These are phyloP conservation scores for Phytopythium chamaehyphon DNA, from an alignment of 352 stramenopile species.

Conservation along the genomic window DNA sequence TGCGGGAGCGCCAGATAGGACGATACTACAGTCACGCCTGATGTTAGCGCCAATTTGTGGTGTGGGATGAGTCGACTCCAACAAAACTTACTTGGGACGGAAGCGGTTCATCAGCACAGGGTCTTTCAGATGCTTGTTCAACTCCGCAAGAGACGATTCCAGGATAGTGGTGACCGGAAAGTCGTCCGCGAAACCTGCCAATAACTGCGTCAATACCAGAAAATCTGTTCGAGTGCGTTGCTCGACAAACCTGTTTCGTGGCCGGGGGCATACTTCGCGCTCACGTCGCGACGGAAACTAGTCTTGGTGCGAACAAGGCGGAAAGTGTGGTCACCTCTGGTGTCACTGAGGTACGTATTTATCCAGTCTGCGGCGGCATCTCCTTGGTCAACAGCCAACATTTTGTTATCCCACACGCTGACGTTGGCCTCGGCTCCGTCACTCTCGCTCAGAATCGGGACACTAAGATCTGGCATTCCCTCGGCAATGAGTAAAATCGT, in stretches of 20 bases:
- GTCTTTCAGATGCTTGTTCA: constrained; percentile 35
- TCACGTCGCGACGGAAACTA: constrained; percentile 27
- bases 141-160: constrained; percentile 32
- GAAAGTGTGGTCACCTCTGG: constrained; percentile 18
- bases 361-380: constrained; percentile 39
- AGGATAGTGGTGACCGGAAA: constrained; percentile 47
- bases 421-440: constrained; percentile 18
- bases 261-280: constrained; percentile 34
- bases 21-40: constrained; percentile 27
- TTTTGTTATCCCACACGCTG: constrained; percentile 32
- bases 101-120: constrained; percentile 51
- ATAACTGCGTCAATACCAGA: not conserved
- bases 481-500: constrained; percentile 31
- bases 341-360: constrained; percentile 28
- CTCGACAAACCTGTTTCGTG: constrained; percentile 28
- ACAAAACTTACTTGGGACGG: constrained; percentile 49
- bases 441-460: constrained; percentile 29
- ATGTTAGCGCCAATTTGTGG: not conserved
- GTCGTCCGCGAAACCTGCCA: constrained; percentile 46
- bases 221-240: not conserved
- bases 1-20: constrained; percentile 33
- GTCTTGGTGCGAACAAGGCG: constrained; percentile 44
- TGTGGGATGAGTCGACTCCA: too few species aligned
- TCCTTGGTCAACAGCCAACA: constrained; percentile 42
- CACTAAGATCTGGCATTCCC: constrained; percentile 32